phyloP scores from a whole-genome alignment of 768 basidiomycete species.

The Tylopilus felleus region DNA sequence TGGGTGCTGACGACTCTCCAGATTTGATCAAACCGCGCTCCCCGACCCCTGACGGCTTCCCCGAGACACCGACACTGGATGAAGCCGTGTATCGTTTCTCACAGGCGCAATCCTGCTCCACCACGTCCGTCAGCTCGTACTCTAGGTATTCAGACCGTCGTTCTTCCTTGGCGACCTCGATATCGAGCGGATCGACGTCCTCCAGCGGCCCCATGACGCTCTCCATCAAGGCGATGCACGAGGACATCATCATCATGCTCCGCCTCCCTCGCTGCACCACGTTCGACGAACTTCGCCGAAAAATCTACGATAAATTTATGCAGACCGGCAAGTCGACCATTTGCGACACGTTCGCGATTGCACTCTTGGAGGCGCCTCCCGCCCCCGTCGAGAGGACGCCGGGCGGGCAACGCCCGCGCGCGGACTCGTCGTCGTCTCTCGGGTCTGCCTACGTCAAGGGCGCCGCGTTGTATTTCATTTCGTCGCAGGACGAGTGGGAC shows the following conservation, averaged over 20 bases:
- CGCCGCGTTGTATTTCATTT: slow-evolving; percentile 42
- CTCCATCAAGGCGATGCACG: slow-evolving; percentile 62
- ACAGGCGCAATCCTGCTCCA: slow-evolving; percentile 5
- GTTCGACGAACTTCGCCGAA: slow-evolving; percentile 52
- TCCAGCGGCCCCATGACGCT: slow-evolving; percentile 31
- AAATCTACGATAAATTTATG: slow-evolving; percentile 65
- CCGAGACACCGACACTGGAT: slow-evolving; percentile 22
- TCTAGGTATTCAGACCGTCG: slow-evolving; percentile 18
- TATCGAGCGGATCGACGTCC: slow-evolving; percentile 38
- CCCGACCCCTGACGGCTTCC: slow-evolving; percentile 9
- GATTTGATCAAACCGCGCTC: slow-evolving; percentile 22
- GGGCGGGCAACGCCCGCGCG: slow-evolving; percentile 25
- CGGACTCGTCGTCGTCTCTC: slow-evolving; percentile 35
- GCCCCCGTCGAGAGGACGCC: slow-evolving; percentile 12
- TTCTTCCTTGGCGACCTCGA: slow-evolving; percentile 30
- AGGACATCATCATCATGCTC: slow-evolving; percentile 60
- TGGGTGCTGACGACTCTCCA: slow-evolving; percentile 9
- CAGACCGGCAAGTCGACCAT: slow-evolving; percentile 56
- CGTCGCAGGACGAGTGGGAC: slow-evolving; percentile 61
- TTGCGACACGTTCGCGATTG: slow-evolving; percentile 52
- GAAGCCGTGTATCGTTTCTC: slow-evolving; percentile 8
- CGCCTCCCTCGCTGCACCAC: slow-evolving; percentile 46
- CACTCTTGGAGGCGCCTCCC: slow-evolving; percentile 42
- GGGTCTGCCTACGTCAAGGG: slow-evolving; percentile 20
- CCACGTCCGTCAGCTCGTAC: slow-evolving; percentile 4